Conservation (phyloP, 805 yeast genomes). For the Saturnispora kantuleensis region DNA sequence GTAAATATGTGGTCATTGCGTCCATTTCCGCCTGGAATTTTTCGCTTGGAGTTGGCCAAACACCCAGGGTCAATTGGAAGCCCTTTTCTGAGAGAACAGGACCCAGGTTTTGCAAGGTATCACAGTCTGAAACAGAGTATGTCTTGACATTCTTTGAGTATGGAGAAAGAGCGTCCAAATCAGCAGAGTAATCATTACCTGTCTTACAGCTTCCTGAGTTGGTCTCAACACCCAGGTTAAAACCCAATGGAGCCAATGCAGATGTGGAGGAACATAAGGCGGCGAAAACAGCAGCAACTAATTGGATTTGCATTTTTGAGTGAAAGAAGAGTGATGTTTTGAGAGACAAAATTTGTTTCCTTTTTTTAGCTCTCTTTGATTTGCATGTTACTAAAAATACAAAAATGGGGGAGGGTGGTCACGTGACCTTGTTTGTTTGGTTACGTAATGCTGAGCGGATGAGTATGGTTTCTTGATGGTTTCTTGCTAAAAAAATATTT, state of each 20-base stretch:
- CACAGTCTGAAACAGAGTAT: constrained; percentile 90
- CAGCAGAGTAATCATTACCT: constrained; percentile 58
- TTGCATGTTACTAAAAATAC: background rate
- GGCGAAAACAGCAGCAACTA: constrained; percentile 19
- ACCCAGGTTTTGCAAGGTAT: constrained; percentile 73
- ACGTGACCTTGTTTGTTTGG: too few relatives aligned
- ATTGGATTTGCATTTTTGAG: constrained; percentile 13
- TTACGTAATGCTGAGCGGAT: background rate
- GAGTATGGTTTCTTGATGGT: background rate
- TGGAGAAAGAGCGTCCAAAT: constrained; percentile 47
- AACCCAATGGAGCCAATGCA: constrained; percentile 40
- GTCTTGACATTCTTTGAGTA: constrained; percentile 67
- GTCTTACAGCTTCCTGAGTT: constrained; percentile 68
- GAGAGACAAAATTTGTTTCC: background rate
- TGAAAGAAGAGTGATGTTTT: background rate
- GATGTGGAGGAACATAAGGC: constrained; percentile 13
- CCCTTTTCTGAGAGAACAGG: constrained; percentile 79
- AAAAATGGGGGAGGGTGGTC: background rate
- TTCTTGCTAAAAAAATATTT: background rate
- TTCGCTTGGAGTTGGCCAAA: constrained; percentile 87
- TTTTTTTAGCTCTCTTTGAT: background rate
- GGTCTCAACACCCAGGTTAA: constrained; percentile 79
- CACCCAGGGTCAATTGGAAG: constrained; percentile 70
- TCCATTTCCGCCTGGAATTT: constrained; percentile 66
- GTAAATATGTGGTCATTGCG: constrained; percentile 65